Percentiles rank a stretch among this genome's conserved stretches.
These are phyloP conservation scores for Remersonia thermophila DNA, from an alignment of 2,329 filamentous ascomycete species.

Conservation along the genomic window DNA sequence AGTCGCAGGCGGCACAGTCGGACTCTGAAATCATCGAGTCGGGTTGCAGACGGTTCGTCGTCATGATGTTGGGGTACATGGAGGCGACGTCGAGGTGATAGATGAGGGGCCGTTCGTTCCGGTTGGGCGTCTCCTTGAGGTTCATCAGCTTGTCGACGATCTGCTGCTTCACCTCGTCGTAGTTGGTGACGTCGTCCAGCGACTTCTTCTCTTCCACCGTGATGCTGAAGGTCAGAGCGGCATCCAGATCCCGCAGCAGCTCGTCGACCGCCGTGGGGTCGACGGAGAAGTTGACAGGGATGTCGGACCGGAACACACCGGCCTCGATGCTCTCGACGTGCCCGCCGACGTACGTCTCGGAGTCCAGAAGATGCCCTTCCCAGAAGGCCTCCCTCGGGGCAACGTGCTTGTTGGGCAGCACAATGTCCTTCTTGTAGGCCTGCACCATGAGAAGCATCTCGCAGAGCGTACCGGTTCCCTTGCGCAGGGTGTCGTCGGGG, in stretches of 20 bases:
- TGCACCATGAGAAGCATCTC: slow-evolving; percentile 99
- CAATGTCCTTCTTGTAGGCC: slow-evolving; percentile 82
- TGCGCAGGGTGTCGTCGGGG: slow-evolving; percentile 83
- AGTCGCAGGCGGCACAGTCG: slow-evolving; percentile 94
- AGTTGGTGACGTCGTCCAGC: slow-evolving; percentile 67
- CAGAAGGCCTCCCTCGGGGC: slow-evolving; percentile 87
- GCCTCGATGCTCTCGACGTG: slow-evolving; percentile 99
- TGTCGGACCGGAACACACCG: slow-evolving; percentile 90
- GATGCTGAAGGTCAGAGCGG: slow-evolving; percentile 78
- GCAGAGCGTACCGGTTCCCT: slow-evolving; percentile 95
- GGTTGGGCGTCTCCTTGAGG: slow-evolving; percentile 71
- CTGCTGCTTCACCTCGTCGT: slow-evolving; percentile 72
- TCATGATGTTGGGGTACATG: slow-evolving; percentile 99
- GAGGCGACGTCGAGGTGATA: slow-evolving; percentile 98
- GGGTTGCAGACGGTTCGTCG: slow-evolving; percentile 90
- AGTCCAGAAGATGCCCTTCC: slow-evolving; percentile 91
- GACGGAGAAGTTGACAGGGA: slow-evolving; percentile 87
- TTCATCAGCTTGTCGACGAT: slow-evolving; percentile 59
- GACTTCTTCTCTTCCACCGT: slow-evolving; percentile 74
- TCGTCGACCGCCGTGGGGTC: slow-evolving; percentile 84
- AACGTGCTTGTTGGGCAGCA: slow-evolving; percentile 91
- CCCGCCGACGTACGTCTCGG: slow-evolving; percentile 94
- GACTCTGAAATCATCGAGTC: slow-evolving; percentile 98
- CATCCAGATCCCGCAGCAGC: slow-evolving; percentile 72
- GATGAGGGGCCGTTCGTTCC: slow-evolving; percentile 76